phyloP scores from a whole-genome alignment of 2,329 filamentous ascomycete genomes.

The Helminthosporium solani region DNA sequence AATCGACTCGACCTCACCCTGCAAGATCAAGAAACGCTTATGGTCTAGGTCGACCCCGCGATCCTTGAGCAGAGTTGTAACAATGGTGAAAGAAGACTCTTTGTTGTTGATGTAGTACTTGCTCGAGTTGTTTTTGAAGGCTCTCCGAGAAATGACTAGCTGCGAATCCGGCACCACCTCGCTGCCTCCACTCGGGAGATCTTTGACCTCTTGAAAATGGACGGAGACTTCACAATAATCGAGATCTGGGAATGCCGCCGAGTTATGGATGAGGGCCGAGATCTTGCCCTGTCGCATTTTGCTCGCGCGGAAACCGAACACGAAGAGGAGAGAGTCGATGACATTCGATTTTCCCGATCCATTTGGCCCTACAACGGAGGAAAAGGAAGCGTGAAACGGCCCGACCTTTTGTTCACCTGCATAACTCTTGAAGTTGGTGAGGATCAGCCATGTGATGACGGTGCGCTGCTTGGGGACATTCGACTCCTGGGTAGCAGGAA shows the following conservation, averaged over 20 bases:
- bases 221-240: conserved; percentile 95
- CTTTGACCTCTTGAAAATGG: conserved; percentile 93
- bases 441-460: conserved; percentile 86
- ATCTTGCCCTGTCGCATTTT: conserved; percentile 99
- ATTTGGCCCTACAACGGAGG: conserved; percentile 95
- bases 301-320: conserved; percentile 98
- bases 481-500: conserved; percentile 68
- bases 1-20: conserved; percentile 97
- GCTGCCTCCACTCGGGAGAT: conserved; percentile 72
- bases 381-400: conserved; percentile 95
- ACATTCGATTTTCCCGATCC: conserved; percentile 99
- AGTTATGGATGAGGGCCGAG: conserved; percentile 96
- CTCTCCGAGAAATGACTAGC: conserved; percentile 83
- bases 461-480: conserved; percentile 78
- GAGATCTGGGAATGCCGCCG: conserved; percentile 78
- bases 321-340: conserved; percentile 94
- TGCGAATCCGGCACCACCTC: conserved; percentile 80
- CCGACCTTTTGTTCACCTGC: conserved; percentile 93
- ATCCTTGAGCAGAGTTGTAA: conserved; percentile 82
- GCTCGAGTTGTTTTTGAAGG: conserved; percentile 97
- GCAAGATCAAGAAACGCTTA: conserved; percentile 95
- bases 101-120: conserved; percentile 96
- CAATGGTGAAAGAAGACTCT: conserved; percentile 86
- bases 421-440: conserved; percentile 99
- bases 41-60: conserved; percentile 94